These are phyloP conservation scores for Begonia masoniana DNA, from an alignment of 306 rosid species.

Conservation along the genomic window DNA sequence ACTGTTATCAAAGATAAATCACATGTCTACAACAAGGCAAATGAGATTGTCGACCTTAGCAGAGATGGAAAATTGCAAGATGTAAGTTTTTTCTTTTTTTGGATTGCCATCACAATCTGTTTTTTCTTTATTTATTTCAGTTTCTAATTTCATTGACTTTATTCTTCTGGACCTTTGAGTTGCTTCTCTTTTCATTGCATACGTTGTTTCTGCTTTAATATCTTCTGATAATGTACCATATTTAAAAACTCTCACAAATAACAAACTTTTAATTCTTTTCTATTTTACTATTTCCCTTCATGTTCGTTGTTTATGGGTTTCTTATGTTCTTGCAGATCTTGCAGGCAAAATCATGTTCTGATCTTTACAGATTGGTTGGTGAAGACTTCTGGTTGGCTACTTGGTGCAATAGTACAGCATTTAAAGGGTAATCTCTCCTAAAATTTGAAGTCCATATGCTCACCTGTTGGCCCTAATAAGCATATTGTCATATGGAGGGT, in stretches of 20 bases:
- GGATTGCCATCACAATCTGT: not conserved
- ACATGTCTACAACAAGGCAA: constrained; percentile 52
- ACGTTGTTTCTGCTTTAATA: too few relatives aligned
- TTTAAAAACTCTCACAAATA: too few relatives aligned
- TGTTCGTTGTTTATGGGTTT: too few relatives aligned
- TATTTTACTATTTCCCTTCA: too few relatives aligned
- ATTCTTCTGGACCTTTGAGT: not conserved
- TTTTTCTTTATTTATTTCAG: not conserved
- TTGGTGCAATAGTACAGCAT: constrained; percentile 85
- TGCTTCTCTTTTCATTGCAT: too few relatives aligned
- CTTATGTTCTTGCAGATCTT: constrained; percentile 41
- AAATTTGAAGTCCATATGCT: too few relatives aligned
- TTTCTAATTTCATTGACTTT: not conserved
- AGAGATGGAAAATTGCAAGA: constrained; percentile 60
- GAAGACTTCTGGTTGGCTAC: constrained; percentile 95
- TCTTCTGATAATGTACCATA: too few relatives aligned
- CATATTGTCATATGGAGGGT: not conserved
- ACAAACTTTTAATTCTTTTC: too few relatives aligned
- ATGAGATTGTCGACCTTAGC: constrained; percentile 57
- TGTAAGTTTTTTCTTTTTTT: constrained; percentile 26
- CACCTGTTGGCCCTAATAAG: too few relatives aligned
- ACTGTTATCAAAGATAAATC: constrained; percentile 53
- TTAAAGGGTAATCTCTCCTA: constrained; percentile 50
- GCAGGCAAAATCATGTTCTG: constrained; percentile 77
- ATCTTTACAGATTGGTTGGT: constrained; percentile 63